Evolutionary conservation across 2,329 filamentous ascomycete species (phyloP).

Genomic region (Cladosporium sphaerospermum): DNA sequence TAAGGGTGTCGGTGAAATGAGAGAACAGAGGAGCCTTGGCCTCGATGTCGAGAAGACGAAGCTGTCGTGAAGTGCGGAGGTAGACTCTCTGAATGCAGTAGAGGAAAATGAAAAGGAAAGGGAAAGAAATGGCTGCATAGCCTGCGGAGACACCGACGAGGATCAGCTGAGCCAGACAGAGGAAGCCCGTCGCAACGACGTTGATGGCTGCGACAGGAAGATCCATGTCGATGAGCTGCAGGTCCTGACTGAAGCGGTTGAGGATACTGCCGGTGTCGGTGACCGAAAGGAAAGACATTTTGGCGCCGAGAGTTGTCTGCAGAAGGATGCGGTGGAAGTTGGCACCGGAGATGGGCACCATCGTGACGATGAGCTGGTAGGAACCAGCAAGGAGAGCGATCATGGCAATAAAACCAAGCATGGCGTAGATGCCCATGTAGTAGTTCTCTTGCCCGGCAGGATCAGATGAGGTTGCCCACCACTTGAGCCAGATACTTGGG

Average conservation of each 20-base stretch:
- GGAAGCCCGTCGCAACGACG: conserved; percentile 7
- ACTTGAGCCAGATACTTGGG: conserved; percentile 43
- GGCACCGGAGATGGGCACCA: conserved; percentile 49
- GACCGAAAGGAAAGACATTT: conserved; percentile 35
- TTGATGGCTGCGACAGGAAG: conserved; percentile 21
- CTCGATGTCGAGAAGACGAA: conserved; percentile 50
- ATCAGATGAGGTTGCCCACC: conserved; percentile 34
- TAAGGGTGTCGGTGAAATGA: conserved; percentile 47
- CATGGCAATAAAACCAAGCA: conserved; percentile 24
- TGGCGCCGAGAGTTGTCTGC: conserved; percentile 8
- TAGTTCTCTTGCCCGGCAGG: conserved; percentile 1
- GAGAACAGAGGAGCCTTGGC: conserved; percentile 45
- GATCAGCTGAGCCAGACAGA: conserved; percentile 9
- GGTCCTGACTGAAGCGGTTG: conserved; percentile 40
- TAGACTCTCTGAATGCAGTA: conserved; percentile 42
- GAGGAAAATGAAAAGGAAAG: conserved; percentile 25
- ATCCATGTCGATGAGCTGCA: conserved; percentile 41
- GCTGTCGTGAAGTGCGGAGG: conserved; percentile 42
- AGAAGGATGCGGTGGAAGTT: conserved; percentile 37
- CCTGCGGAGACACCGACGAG: conserved; percentile 1
- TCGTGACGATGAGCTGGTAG: conserved; percentile 46
- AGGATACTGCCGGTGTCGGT: conserved; percentile 35
- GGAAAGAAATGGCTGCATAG: conserved; percentile 37
- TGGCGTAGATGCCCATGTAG: conserved; percentile 16
- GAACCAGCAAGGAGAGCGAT: conserved; percentile 27